A percentile compares a stretch with the other conserved stretches of the same genome.
Conservation (phyloP, 2,329 filamentous ascomycete genomes). For the Beauveria sp. region DNA sequence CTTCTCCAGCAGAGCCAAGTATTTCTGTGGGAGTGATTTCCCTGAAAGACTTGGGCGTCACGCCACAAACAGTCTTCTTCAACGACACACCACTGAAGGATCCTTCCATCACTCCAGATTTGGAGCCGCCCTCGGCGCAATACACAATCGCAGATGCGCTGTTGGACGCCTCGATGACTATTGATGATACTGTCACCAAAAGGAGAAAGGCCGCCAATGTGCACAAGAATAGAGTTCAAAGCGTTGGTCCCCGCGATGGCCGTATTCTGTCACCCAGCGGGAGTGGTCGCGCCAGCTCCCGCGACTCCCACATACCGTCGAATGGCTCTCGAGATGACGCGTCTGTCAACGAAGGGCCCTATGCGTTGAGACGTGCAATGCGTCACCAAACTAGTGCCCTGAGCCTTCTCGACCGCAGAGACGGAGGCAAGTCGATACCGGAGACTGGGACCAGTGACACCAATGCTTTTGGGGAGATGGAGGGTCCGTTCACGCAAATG, state of each 20-base stretch:
- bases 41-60: conserved; percentile 67
- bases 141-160: conserved; percentile 87
- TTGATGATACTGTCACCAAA: conserved; percentile 58
- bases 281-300: conserved; percentile 25
- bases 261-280: conserved; percentile 26
- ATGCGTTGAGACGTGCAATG: conserved; percentile 37
- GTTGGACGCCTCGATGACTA: conserved; percentile 83
- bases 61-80: conserved; percentile 86
- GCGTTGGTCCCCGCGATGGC: conserved; percentile 23
- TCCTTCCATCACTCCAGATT: conserved; percentile 24
- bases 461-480: conserved; percentile 53
- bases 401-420: conserved; percentile 50
- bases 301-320: conserved; percentile 30
- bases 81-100: conserved; percentile 60
- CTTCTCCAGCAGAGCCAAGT: conserved; percentile 27
- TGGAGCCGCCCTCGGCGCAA: conserved; percentile 32
- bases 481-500: conserved; percentile 43
- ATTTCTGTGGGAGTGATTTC: conserved; percentile 47
- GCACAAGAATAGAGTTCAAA: conserved; percentile 38
- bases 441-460: conserved; percentile 53
- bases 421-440: conserved; percentile 49
- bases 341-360: conserved; percentile 33
- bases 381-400: conserved; percentile 53
- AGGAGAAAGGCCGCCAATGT: conserved; percentile 44
- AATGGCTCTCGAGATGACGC: conserved; percentile 24